Conservation (phyloP, 2,329 filamentous ascomycete genomes). For the Tolypocladium guangdongense region DNA sequence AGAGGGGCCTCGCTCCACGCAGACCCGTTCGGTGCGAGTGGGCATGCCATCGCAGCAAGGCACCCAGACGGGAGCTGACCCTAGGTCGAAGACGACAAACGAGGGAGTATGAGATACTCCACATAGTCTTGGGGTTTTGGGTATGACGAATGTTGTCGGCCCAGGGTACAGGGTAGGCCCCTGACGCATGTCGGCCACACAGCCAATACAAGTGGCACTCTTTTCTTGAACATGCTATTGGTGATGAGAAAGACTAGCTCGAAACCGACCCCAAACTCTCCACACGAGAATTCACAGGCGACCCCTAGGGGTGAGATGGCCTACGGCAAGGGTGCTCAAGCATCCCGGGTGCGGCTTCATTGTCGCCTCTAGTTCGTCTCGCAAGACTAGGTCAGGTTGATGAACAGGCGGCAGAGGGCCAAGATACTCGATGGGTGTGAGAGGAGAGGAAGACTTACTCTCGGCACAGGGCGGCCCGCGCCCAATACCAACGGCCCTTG, state of each 20-base stretch:
- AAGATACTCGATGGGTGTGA: not conserved
- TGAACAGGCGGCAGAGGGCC: not conserved
- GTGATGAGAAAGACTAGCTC: not conserved
- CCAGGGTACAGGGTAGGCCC: not conserved
- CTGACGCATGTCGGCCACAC: too few relatives aligned
- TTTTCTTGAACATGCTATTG: not conserved
- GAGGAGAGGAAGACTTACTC: slow-evolving; percentile 26
- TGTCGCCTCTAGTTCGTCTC: slow-evolving; percentile 53
- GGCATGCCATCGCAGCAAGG: too few relatives aligned
- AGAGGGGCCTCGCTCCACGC: not conserved
- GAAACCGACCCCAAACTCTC: not conserved
- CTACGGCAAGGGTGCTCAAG: slow-evolving; percentile 42
- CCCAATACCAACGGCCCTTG: slow-evolving; percentile 52
- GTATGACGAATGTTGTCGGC: not conserved
- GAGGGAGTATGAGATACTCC: not conserved
- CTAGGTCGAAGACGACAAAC: not conserved
- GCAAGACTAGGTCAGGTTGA: slow-evolving; percentile 16
- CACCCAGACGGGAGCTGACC: not conserved
- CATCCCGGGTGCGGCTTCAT: slow-evolving; percentile 55
- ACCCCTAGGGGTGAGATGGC: slow-evolving; percentile 30
- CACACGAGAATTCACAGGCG: not conserved
- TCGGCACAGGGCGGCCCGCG: slow-evolving; percentile 48
- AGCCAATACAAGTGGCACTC: too few relatives aligned
- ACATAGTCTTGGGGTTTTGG: not conserved
- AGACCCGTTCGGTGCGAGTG: not conserved